A percentile compares a stretch with the other conserved stretches of the same genome.
Evolutionary conservation across 768 basidiomycete species (phyloP).

Genomic region (Serendipita indica): DNA sequence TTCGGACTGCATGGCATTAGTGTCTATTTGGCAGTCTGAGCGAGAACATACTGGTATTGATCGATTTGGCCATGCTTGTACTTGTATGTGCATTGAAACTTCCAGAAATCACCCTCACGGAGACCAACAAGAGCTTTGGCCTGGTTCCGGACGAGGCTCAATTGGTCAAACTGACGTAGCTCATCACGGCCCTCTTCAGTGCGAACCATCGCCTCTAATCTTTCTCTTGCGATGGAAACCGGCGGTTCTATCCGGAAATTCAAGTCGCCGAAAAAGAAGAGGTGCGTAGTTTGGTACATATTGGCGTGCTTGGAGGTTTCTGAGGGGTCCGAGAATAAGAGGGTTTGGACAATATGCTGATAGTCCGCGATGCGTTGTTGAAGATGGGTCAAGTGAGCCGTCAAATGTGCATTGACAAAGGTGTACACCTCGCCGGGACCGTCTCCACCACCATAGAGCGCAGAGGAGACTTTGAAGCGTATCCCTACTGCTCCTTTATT

Average conservation of each 20-base stretch:
- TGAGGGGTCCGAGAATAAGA: constrained; percentile 43
- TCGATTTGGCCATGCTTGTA: constrained; percentile 69
- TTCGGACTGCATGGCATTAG: constrained; percentile 31
- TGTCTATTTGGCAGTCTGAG: constrained; percentile 6
- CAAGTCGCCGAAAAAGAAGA: constrained; percentile 88
- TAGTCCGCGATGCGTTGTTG: constrained; percentile 59
- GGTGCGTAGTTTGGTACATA: constrained; percentile 73
- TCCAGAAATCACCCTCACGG: constrained; percentile 75
- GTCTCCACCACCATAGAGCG: not conserved
- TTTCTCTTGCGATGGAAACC: constrained; percentile 26
- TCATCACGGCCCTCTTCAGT: constrained; percentile 40
- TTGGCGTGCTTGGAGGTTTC: constrained; percentile 21
- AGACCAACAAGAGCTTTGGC: constrained; percentile 57
- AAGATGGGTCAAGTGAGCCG: constrained; percentile 60
- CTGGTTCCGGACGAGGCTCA: constrained; percentile 45
- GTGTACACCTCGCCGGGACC: constrained; percentile 27
- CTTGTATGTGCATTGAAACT: constrained; percentile 86
- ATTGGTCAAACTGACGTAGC: constrained; percentile 59
- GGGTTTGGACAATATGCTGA: constrained; percentile 58
- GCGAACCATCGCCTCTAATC: constrained; percentile 27
- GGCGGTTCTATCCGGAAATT: constrained; percentile 77
- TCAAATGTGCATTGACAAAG: constrained; percentile 86
- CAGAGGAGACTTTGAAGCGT: constrained; percentile 46
- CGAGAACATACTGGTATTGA: constrained; percentile 48
- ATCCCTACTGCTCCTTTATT: constrained; percentile 93